These are phyloP conservation scores for Cinnamomum chago DNA, from an alignment of 164 flowering plant species.

Conservation along the genomic window DNA sequence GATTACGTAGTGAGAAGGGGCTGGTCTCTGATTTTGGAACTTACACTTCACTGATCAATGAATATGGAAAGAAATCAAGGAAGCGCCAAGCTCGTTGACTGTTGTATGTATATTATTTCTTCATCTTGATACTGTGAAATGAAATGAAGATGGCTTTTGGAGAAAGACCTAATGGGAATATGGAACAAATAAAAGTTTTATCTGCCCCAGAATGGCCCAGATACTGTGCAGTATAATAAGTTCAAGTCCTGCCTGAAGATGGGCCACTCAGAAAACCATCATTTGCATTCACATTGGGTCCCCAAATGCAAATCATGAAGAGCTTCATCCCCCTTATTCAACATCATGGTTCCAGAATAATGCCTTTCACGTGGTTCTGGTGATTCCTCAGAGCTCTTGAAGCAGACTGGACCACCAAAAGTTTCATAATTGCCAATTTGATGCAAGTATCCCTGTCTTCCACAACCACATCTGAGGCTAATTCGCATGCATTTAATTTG, in stretches of 20 bases:
- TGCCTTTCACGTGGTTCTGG: neutral
- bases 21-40: constrained; percentile 61
- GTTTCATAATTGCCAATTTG: neutral
- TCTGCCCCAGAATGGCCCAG: neutral
- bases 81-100: constrained; percentile 15
- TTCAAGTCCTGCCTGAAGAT: neutral
- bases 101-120: neutral
- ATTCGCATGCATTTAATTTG: neutral
- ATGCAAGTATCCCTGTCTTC: neutral
- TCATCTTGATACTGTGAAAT: neutral
- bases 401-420: neutral
- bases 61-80: constrained; percentile 30
- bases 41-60: constrained; percentile 43
- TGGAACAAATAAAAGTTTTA: neutral
- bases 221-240: neutral
- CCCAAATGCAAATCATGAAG: neutral
- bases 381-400: neutral
- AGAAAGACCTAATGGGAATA: neutral
- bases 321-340: neutral
- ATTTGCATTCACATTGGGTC: neutral
- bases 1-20: constrained; percentile 54
- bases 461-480: neutral
- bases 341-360: neutral
- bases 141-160: neutral
- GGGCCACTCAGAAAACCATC: neutral